Evolutionary conservation across 2,329 filamentous ascomycete genomes (phyloP).

Genomic region (Ascochyta lentis): DNA sequence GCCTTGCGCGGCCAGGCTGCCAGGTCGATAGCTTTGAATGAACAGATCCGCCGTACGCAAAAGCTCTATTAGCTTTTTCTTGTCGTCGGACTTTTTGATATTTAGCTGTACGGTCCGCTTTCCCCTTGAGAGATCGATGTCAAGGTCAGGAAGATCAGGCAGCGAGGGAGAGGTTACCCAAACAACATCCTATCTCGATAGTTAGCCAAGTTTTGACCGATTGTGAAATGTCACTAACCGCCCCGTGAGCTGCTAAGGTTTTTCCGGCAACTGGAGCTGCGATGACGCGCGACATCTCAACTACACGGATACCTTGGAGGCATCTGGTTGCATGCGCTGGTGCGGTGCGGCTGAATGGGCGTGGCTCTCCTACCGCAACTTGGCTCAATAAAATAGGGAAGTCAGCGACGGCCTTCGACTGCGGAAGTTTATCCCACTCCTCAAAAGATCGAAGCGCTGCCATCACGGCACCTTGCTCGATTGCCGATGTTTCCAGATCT

Average conservation of each 20-base stretch:
- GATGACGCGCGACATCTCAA: constrained; percentile 53
- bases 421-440: constrained; percentile 61
- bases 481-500: constrained; percentile 58
- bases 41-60: constrained; percentile 61
- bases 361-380: constrained; percentile 30
- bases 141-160: constrained; percentile 50
- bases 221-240: constrained; percentile 17
- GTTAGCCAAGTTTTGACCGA: neutral
- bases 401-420: constrained; percentile 53
- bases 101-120: constrained; percentile 58
- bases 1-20: constrained; percentile 55
- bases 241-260: constrained; percentile 54
- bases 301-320: constrained; percentile 51
- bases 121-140: constrained; percentile 55
- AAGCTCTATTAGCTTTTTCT: constrained; percentile 51
- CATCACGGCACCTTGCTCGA: constrained; percentile 53
- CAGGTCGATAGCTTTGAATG: constrained; percentile 61
- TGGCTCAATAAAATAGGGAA: constrained; percentile 57
- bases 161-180: constrained; percentile 54
- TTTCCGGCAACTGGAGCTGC: constrained; percentile 54
- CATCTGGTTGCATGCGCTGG: constrained; percentile 33
- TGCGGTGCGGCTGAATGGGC: neutral
- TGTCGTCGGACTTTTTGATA: constrained; percentile 53
- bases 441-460: constrained; percentile 58
- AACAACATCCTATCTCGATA: constrained; percentile 48